Conservation (phyloP, 345 rosid genomes). For the Alliaria petiolata region DNA sequence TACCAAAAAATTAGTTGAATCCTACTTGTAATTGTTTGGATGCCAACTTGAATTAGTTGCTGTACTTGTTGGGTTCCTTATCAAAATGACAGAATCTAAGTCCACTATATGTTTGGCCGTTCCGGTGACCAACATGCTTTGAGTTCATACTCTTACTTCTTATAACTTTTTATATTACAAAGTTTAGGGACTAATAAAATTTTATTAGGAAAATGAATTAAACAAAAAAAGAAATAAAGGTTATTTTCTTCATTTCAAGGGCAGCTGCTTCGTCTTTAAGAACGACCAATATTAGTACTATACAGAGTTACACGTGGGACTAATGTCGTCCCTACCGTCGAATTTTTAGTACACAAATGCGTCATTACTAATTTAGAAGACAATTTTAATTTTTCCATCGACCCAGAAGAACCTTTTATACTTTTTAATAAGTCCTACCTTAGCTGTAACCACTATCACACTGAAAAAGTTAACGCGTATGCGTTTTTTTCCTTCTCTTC, state of each 20-base stretch:
- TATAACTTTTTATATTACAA: not conserved
- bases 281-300: constrained; percentile 14
- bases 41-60: constrained; percentile 21
- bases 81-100: not conserved
- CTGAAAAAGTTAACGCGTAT: constrained; percentile 37
- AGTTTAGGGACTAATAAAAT: not conserved
- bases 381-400: constrained; percentile 15
- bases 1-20: not conserved
- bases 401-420: not conserved
- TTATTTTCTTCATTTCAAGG: constrained; percentile 8
- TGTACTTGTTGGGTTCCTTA: constrained; percentile 15
- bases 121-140: constrained; percentile 16
- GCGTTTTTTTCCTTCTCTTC: constrained; percentile 12
- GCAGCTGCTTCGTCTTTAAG: constrained; percentile 19
- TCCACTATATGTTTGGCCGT: constrained; percentile 22
- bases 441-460: constrained; percentile 37
- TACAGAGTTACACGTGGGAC: constrained; percentile 25
- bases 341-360: constrained; percentile 24
- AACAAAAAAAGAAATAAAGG: not conserved
- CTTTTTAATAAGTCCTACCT: constrained; percentile 14
- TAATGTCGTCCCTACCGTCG: constrained; percentile 16
- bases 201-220: not conserved
- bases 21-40: constrained; percentile 12
- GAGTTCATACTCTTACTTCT: constrained; percentile 14
- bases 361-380: constrained; percentile 14